phyloP scores from a whole-genome alignment of 73 alveolate species.

The Blepharisma japonicum region DNA sequence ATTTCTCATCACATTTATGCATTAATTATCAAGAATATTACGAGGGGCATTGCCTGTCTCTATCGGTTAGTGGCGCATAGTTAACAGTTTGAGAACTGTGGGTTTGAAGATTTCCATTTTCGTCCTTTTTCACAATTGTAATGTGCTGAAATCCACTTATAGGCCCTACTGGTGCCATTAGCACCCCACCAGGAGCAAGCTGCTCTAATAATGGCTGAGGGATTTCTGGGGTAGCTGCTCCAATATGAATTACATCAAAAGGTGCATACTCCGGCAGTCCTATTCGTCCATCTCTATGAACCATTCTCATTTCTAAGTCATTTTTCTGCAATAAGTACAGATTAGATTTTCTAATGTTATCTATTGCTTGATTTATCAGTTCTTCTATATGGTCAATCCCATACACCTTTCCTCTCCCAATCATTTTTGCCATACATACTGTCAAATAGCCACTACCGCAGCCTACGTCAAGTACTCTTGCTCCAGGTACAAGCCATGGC shows the following conservation, averaged over 20 bases:
- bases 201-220: conserved; percentile 39
- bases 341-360: conserved; percentile 40
- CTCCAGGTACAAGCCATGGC: conserved; percentile 29
- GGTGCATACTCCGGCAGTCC: conserved; percentile 71
- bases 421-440: conserved; percentile 47
- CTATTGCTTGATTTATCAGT: conserved; percentile 33
- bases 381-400: conserved; percentile 60
- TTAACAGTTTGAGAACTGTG: neutral
- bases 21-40: no score
- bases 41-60: conserved; percentile 13
- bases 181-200: conserved; percentile 56
- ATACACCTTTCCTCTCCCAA: conserved; percentile 45
- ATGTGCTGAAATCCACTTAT: neutral
- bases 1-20: neutral
- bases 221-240: conserved; percentile 64
- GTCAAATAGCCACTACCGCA: conserved; percentile 64
- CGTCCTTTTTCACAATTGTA: neutral
- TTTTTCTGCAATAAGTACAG: conserved; percentile 32
- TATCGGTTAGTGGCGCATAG: conserved; percentile 26
- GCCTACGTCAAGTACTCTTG: conserved; percentile 55
- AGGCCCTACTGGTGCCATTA: conserved; percentile 65
- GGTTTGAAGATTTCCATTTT: neutral
- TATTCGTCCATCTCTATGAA: conserved; percentile 70
- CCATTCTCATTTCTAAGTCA: conserved; percentile 30
- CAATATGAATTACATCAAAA: conserved; percentile 80